Conservation (phyloP, 2,329 filamentous ascomycete genomes). For the Penicillium freii region DNA sequence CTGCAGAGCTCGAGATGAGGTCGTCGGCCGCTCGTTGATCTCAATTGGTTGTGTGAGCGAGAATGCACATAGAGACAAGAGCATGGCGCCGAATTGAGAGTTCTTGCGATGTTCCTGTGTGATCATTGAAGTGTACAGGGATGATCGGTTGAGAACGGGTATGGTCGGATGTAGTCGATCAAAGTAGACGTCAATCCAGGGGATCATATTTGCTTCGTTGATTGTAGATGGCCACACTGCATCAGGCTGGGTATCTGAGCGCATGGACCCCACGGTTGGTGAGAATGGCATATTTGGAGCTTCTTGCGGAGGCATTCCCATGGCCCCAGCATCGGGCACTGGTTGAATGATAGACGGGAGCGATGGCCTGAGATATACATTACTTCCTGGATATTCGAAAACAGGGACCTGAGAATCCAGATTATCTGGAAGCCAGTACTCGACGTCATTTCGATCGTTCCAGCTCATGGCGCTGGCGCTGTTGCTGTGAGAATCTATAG, state of each 20-base stretch:
- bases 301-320: constrained; percentile 22
- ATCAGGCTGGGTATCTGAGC: constrained; percentile 20
- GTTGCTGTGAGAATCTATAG: constrained; percentile 23
- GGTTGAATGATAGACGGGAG: constrained; percentile 36
- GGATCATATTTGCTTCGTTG: constrained; percentile 42
- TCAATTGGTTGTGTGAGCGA: constrained; percentile 47
- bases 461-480: constrained; percentile 23
- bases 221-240: constrained; percentile 42
- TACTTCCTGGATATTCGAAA: constrained; percentile 36
- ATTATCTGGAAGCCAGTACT: constrained; percentile 39
- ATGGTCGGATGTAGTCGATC: constrained; percentile 46
- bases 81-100: constrained; percentile 45
- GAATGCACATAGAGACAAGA: constrained; percentile 45
- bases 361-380: constrained; percentile 35
- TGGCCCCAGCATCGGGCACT: constrained; percentile 19
- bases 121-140: constrained; percentile 44
- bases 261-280: constrained; percentile 19
- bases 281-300: constrained; percentile 21
- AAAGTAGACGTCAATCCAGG: constrained; percentile 47
- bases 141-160: constrained; percentile 42
- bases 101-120: constrained; percentile 45
- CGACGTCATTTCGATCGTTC: constrained; percentile 32
- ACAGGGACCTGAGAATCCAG: constrained; percentile 35
- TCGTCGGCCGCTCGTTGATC: constrained; percentile 41
- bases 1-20: constrained; percentile 37